Evolutionary conservation across 2,329 filamentous ascomycete genomes (phyloP), one percentile per base, ranked within the genome.

Genomic region (Ceratocystis destructans): DNA sequence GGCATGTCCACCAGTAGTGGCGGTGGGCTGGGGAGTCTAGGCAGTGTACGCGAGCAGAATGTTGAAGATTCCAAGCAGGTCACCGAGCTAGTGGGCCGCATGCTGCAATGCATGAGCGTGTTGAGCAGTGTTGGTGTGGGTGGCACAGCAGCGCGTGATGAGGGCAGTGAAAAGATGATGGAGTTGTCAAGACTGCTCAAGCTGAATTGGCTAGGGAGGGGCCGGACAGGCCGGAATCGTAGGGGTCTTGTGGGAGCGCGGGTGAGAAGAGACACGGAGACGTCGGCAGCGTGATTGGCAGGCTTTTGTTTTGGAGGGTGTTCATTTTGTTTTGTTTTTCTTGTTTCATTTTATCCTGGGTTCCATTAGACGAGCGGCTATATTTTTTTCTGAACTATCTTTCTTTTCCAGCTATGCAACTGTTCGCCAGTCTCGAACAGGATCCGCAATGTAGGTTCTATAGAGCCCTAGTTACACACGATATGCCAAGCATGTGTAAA

Each of bases 71-170:
- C 85, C 62, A 83, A 90, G 73, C 85, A 94, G 72, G 85, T 97
- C 65, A 96, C 94, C 0, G 92, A 97, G 71, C 96, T 93, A 71
- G 92, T 96, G 0, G 94, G 91, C 0, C 82, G 93, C 63, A 96
- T 99, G 90, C 79, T 99, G 69, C 94, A 99, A 77, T 99, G 94
- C 75, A 87, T 97, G 75, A 93, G 88, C 73, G 91, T 99, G 6
- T 79, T 99, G 25, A 89, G 90, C 2, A 87, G 86, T 69, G 83
- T 96, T 12, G 87, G 79, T 25, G 73, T 72, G 3, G 69, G 66
- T 12, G 70, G 53, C 70, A 70, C 64, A 68, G 84, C 72, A 6
- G 84, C 81, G 0, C 83, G 83, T 8, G 90, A 95, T 69, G 85
- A 87, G 46, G 82, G 84, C 1, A 89, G 93, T 73, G 82, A 82